phyloP scores from a whole-genome alignment of 2,329 filamentous ascomycete species.

The Colletotrichum sp. region DNA sequence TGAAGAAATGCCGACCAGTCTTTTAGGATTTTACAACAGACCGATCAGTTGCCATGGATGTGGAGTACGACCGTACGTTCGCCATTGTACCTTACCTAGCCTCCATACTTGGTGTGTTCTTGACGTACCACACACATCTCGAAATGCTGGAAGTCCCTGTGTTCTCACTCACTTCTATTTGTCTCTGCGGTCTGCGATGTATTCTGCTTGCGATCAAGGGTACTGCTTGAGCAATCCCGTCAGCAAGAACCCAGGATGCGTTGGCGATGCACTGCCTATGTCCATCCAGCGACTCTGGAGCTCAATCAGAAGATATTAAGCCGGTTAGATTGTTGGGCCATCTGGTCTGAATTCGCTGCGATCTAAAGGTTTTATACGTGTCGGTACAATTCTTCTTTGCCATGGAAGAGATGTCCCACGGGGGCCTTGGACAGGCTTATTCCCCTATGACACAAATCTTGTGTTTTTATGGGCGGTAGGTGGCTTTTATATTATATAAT shows the following conservation, averaged over 20 bases:
- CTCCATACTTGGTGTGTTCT: background rate
- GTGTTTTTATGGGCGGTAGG: accelerated
- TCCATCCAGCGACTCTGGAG: too few relatives aligned
- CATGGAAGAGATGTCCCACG: too few relatives aligned
- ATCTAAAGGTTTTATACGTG: too few relatives aligned
- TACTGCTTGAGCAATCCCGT: background rate
- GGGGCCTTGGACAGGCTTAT: accelerated
- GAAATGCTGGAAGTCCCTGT: too few relatives aligned
- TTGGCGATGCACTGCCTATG: too few relatives aligned
- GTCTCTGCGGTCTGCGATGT: background rate
- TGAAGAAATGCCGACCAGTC: background rate
- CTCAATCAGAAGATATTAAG: too few relatives aligned
- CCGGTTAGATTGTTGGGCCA: too few relatives aligned
- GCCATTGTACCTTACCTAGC: background rate
- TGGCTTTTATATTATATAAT: background rate
- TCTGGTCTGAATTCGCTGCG: too few relatives aligned
- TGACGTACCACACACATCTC: background rate
- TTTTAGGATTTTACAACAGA: too few relatives aligned
- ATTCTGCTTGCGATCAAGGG: background rate
- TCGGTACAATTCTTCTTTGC: too few relatives aligned
- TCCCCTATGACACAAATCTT: accelerated
- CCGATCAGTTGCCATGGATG: too few relatives aligned
- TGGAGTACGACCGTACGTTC: background rate
- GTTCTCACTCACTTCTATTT: too few relatives aligned
- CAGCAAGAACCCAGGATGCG: background rate